These are phyloP conservation scores for Colletotrichum zoysiae DNA, from an alignment of 2,329 filamentous ascomycete genomes.

Conservation along the genomic window DNA sequence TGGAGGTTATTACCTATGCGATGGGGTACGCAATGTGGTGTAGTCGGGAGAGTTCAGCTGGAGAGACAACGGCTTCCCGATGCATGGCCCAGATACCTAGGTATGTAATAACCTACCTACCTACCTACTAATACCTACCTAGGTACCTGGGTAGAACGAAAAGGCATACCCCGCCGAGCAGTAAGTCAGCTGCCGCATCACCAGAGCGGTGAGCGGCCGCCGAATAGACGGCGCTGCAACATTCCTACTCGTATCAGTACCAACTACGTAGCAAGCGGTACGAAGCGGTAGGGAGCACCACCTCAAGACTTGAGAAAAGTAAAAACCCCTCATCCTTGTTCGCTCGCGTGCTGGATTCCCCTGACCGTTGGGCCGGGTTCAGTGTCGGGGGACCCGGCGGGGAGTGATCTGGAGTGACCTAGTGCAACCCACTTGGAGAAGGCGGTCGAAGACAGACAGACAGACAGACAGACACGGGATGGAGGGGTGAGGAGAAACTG, in stretches of 20 bases:
- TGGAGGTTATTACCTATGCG: neutral
- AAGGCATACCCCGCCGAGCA: slow-evolving; percentile 14
- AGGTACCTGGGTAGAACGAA: neutral
- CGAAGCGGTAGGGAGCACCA: neutral
- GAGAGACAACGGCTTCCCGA: slow-evolving; percentile 14
- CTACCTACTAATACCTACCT: no score
- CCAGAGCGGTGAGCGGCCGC: slow-evolving; percentile 35
- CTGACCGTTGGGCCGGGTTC: slow-evolving; percentile 38
- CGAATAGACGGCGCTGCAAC: neutral
- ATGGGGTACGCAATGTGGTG: slow-evolving; percentile 6
- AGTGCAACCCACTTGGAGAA: slow-evolving; percentile 34
- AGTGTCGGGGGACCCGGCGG: slow-evolving; percentile 31
- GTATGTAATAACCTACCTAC: neutral
- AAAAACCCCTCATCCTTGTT: slow-evolving; percentile 31
- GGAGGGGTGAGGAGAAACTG: neutral
- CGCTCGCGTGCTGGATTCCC: slow-evolving; percentile 36
- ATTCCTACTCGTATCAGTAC: slow-evolving; percentile 18
- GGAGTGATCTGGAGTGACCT: slow-evolving; percentile 35
- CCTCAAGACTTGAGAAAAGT: slow-evolving; percentile 4
- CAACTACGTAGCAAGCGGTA: slow-evolving; percentile 6
- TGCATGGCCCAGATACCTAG: slow-evolving; percentile 19
- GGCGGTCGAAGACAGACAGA: slow-evolving; percentile 25
- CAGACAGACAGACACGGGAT: slow-evolving; percentile 2
- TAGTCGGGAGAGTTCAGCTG: slow-evolving; percentile 4
- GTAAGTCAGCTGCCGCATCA: slow-evolving; percentile 39